phyloP scores from a whole-genome alignment of 2,329 filamentous ascomycete genomes.

The Emergomyces africanus region DNA sequence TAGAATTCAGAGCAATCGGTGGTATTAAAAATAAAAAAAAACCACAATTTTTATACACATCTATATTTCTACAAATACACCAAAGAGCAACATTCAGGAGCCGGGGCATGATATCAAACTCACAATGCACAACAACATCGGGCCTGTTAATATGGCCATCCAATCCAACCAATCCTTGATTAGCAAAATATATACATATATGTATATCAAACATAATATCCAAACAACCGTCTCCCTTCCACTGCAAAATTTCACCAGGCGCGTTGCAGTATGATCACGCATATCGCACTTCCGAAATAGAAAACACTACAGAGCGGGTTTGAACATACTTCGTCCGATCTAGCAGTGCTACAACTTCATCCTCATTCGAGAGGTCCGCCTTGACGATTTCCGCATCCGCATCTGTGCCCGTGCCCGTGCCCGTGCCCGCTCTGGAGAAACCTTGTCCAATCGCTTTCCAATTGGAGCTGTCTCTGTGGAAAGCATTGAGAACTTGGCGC shows the following conservation, averaged over 20 bases:
- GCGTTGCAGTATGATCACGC: no score
- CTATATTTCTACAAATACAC: background rate
- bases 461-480: constrained; percentile 42
- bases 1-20: background rate
- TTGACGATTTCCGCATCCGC: constrained; percentile 42
- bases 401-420: constrained; percentile 41
- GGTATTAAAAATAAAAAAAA: no score
- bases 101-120: constrained; percentile 18
- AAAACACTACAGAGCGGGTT: no score
- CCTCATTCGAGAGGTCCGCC: constrained; percentile 37
- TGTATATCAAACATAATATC: background rate
- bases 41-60: no score
- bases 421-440: constrained; percentile 54
- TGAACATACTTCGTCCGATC: constrained; percentile 40
- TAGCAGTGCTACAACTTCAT: constrained; percentile 35
- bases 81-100: no score
- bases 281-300: no score
- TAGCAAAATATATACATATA: no score
- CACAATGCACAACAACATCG: constrained; percentile 69
- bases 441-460: constrained; percentile 66
- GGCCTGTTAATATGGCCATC: constrained; percentile 40
- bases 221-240: background rate
- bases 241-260: no score
- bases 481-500: constrained; percentile 60
- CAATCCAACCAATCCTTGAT: background rate